Percentiles rank a stretch among this genome's conserved stretches.
phyloP scores from a whole-genome alignment of 495 filamentous ascomycete genomes.

The Penicillium desertorum region DNA sequence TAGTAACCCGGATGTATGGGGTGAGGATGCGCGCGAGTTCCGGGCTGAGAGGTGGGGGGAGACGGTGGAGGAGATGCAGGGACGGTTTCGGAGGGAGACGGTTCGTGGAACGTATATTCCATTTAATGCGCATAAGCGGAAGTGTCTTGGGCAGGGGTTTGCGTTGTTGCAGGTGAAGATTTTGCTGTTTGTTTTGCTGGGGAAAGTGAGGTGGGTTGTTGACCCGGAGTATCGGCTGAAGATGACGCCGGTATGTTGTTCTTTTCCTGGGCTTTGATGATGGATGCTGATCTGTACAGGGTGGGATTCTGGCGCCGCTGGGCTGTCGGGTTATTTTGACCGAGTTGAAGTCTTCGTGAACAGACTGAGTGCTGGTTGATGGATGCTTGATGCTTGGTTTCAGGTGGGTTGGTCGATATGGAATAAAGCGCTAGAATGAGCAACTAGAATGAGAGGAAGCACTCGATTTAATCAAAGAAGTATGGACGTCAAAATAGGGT shows the following conservation, averaged over 20 bases:
- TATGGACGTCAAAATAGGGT: background rate
- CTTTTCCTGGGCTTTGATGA: background rate
- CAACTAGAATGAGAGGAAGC: background rate
- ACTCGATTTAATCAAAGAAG: background rate
- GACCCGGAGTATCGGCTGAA: constrained; percentile 33
- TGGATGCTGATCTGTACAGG: constrained; percentile 4
- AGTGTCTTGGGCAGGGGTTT: constrained; percentile 40
- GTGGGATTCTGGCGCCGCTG: constrained; percentile 10
- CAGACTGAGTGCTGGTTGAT: background rate
- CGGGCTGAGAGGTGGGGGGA: constrained; percentile 40
- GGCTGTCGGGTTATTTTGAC: constrained; percentile 12
- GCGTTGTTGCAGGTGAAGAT: constrained; percentile 38
- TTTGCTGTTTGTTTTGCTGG: constrained; percentile 32
- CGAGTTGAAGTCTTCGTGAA: constrained; percentile 2
- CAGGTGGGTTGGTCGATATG: background rate
- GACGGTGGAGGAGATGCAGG: constrained; percentile 32
- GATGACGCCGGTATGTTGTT: constrained; percentile 35
- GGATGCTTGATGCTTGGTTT: background rate
- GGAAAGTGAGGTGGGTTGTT: constrained; percentile 29
- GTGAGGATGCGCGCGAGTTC: constrained; percentile 29
- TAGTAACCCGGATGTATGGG: constrained; percentile 33
- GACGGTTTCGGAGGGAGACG: constrained; percentile 26
- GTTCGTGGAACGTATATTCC: constrained; percentile 37
- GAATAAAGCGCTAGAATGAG: background rate
- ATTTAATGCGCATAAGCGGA: constrained; percentile 37